phyloP scores from a whole-genome alignment of 2,329 filamentous ascomycete genomes.

The Epichloe sylvatica region DNA sequence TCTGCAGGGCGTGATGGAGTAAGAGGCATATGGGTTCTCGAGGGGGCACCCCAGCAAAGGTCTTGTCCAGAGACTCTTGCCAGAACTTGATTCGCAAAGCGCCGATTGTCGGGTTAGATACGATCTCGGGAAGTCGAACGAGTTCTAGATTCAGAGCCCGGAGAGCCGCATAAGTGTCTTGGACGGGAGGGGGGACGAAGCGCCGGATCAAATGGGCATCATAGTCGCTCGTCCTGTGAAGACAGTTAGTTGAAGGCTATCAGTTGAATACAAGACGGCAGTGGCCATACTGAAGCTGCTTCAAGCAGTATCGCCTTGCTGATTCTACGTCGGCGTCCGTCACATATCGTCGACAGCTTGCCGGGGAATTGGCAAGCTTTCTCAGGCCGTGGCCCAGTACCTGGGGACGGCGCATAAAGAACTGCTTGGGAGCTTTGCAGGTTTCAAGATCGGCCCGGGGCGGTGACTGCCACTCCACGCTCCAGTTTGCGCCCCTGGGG shows the following conservation, averaged over 20 bases:
- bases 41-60: conserved; percentile 64
- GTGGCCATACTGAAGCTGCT: conserved; percentile 33
- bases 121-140: conserved; percentile 76
- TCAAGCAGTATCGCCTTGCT: conserved; percentile 39
- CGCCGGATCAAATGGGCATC: conserved; percentile 76
- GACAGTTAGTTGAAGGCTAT: conserved; percentile 4
- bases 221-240: conserved; percentile 64
- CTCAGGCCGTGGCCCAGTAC: conserved; percentile 24
- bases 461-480: background rate
- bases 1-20: conserved; percentile 56
- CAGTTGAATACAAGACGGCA: too few species aligned
- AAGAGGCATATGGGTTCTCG: conserved; percentile 85
- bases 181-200: conserved; percentile 63
- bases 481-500: too few species aligned
- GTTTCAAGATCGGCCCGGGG: background rate
- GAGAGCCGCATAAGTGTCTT: conserved; percentile 77
- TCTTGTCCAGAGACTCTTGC: conserved; percentile 68
- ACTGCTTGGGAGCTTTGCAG: background rate
- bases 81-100: conserved; percentile 90
- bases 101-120: conserved; percentile 76
- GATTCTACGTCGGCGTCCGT: conserved; percentile 38
- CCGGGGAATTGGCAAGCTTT: conserved; percentile 18
- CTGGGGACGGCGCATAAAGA: conserved; percentile 26
- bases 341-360: conserved; percentile 27
- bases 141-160: conserved; percentile 89